phyloP scores from a whole-genome alignment of 345 rosid species.

The Psidium guajava region DNA sequence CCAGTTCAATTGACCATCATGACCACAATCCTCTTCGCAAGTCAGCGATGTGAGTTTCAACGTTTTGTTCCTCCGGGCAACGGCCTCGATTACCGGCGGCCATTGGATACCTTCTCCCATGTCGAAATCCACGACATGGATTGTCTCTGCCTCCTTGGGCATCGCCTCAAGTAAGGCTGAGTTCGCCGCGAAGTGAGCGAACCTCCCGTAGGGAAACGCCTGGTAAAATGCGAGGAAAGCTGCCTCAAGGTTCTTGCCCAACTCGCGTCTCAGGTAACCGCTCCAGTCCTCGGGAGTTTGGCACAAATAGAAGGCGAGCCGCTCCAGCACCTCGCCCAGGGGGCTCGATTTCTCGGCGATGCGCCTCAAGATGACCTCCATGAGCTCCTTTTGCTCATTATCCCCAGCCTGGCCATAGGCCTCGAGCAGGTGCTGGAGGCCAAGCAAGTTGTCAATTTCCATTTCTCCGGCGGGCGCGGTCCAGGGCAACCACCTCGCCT shows the following conservation, averaged over 20 bases:
- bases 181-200: slow-evolving; percentile 45
- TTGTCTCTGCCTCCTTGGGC: slow-evolving; percentile 15
- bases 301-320: slow-evolving; percentile 30
- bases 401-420: slow-evolving; percentile 34
- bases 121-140: slow-evolving; percentile 41
- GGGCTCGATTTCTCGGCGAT: slow-evolving; percentile 25
- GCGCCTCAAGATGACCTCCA: slow-evolving; percentile 19
- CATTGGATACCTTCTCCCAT: slow-evolving; percentile 43
- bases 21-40: slow-evolving; percentile 9
- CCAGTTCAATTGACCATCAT: slow-evolving; percentile 1
- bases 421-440: slow-evolving; percentile 26
- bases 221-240: slow-evolving; percentile 36
- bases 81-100: slow-evolving; percentile 31
- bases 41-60: slow-evolving; percentile 24
- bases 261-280: slow-evolving; percentile 21
- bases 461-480: slow-evolving; percentile 10
- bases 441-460: slow-evolving; percentile 10
- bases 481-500: not conserved
- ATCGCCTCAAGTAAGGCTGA: slow-evolving; percentile 27
- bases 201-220: slow-evolving; percentile 32
- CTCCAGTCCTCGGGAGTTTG: slow-evolving; percentile 6
- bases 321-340: slow-evolving; percentile 25
- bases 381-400: slow-evolving; percentile 19
- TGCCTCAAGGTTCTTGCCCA: slow-evolving; percentile 18
- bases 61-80: slow-evolving; percentile 5